These are phyloP conservation scores for Cutaneotrichosporon spelunceum DNA, from an alignment of 1,284 basidiomycete species.

Conservation along the genomic window DNA sequence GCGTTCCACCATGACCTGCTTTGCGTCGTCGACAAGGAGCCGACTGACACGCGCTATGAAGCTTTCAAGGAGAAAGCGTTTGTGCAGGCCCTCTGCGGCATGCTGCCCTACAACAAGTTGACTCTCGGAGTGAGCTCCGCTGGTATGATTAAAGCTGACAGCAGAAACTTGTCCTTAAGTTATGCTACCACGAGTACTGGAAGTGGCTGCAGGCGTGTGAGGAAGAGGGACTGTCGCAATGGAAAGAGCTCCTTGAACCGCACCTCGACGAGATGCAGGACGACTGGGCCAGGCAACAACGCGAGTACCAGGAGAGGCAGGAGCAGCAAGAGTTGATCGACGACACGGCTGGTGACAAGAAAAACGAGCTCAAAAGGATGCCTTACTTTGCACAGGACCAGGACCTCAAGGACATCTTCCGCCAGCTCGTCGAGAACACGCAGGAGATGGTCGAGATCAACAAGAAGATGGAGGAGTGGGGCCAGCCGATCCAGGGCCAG, in stretches of 20 bases:
- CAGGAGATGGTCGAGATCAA: conserved; percentile 38
- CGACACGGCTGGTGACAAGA: conserved; percentile 4
- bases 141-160: conserved; percentile 2
- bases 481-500: conserved; percentile 31
- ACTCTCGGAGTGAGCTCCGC: conserved; percentile 42
- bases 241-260: conserved; percentile 27
- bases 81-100: conserved; percentile 34
- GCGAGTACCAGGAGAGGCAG: conserved; percentile 7
- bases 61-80: conserved; percentile 31
- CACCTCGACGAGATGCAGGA: conserved; percentile 18
- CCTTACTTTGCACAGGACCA: conserved; percentile 2
- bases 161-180: conserved; percentile 45
- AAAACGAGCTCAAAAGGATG: conserved; percentile 9
- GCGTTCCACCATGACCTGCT: conserved; percentile 66
- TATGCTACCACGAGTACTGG: conserved; percentile 34
- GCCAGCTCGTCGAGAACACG: conserved; percentile 42
- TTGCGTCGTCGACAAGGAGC: conserved; percentile 29
- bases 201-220: conserved; percentile 37
- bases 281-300: conserved; percentile 12
- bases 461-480: conserved; percentile 33
- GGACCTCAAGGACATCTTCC: conserved; percentile 31
- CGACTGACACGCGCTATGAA: conserved; percentile 17
- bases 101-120: conserved; percentile 47
- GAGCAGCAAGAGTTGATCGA: neutral
- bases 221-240: conserved; percentile 26